Base-by-base conservation (phyloP, 176 grass and related monocot species). In the Carex myosuroides region DNA sequence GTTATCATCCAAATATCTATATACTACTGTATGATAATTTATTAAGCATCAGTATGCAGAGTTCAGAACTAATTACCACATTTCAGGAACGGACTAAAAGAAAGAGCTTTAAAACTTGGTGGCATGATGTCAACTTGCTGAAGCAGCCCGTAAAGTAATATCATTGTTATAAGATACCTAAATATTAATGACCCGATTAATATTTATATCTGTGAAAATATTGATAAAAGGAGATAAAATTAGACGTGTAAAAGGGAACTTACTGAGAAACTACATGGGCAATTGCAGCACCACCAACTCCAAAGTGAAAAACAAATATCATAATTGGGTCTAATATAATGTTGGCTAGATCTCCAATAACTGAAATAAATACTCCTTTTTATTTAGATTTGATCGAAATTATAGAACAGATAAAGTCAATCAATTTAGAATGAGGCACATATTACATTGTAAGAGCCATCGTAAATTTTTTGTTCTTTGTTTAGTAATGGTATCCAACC, bases 261-360 rank as follows among this genome's bases (percentile, higher is more conserved):
- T 91, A 97, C 94, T 97, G 94, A 92, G 94, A 97, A 88, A 94
- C 85, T 87, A 97, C 94, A 97, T 97, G 94, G 83, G 94, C 89
- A 84, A 97, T 89, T 52, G 94, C 94, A n/a, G 92, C 94, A 69
- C 94, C 94, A 78, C 87, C 81, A 60, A 94, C 92, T 86, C 94
- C 94, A 87, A 92, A 87, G 2, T 86, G 85, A 87, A 97, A 92
- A 56, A 90, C 48, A 89, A 97, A 97, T 52, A 97, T 97, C 92
- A 97, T 92, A 85, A 97, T 89, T 33, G 94, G 92, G 44, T 97
- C 94, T 86, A 97, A 91, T 78, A 94, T 79, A 52, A 97, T 91
- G 80, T 97, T 97, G 24, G 84, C 91, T 74, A 83, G 79, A 87
- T 97, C 94, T 87, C 92, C 94, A 54, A 71, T 88, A 83, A 94